Base-by-base conservation (phyloP, 768 basidiomycete species). In the Tubosaeta sp. region DNA sequence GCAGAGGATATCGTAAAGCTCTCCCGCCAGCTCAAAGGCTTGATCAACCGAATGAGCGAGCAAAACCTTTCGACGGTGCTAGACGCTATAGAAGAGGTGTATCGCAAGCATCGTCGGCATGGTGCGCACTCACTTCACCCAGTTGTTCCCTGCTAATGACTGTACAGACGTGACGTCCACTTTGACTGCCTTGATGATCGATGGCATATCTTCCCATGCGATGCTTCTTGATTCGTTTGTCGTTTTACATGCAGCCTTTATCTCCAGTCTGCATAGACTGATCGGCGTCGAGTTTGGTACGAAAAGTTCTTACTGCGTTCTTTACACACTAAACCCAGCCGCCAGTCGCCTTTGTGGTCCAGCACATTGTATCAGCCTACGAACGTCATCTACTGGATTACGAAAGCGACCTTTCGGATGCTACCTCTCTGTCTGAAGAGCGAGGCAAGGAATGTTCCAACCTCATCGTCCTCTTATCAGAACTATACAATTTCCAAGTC, bases 401-500 rank as follows among this genome's bases (percentile, higher is more conserved):
- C 44, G 65, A 62, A 47, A 31, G 38, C 40, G 54, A 44, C 13
- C 10, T 29, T 16, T 6, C 49, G 1, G 43, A 60, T 14, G 46
- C 44, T 19, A 55, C 63, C 2, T 59, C 60, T 16, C 62, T 62
- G 16, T 54, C 62, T 9, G 74, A 74, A 19, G 72, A 69, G 2
- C 66, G 72, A 6, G 90, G 92, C 27, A 99, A 98, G 70, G 91
- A 95, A 63, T 84, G 84, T 57, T 83, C 87, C 10, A 98, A 99
- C 65, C 71, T 99, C 30, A 77, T 95, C 36, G 81, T 90, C 1
- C 78, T 98, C 21, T 70, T 97, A 19, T 89, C 92, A 2, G 94
- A 97, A 64, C 73, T 99, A 18, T 98, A 97, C 74, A 97, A 97
- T 65, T 94, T 97, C 64, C 90, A 93, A 70, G 90, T 97, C 21